Conservation (phyloP, 2,329 filamentous ascomycete genomes). For the Sphaerulina musiva region DNA sequence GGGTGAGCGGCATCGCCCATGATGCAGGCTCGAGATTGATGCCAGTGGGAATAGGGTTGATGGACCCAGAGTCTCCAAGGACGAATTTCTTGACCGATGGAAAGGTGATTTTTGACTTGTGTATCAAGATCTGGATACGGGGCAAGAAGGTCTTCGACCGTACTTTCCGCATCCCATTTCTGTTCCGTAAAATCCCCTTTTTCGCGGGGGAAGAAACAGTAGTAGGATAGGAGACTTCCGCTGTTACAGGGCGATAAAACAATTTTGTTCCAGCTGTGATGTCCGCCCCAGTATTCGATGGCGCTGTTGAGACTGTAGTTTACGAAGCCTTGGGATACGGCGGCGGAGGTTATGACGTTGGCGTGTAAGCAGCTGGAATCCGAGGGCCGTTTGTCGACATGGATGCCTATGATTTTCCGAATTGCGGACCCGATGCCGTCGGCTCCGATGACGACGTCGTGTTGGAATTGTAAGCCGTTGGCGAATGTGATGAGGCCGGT, state of each 20-base stretch:
- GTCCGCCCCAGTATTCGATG: slow-evolving; percentile 65
- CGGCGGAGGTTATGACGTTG: slow-evolving; percentile 58
- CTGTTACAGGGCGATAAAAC: slow-evolving; percentile 63
- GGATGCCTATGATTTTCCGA: slow-evolving; percentile 57
- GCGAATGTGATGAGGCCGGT: slow-evolving; percentile 45
- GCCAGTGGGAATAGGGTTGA: slow-evolving; percentile 54
- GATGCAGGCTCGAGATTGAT: slow-evolving; percentile 49
- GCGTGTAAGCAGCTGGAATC: slow-evolving; percentile 58
- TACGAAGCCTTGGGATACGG: slow-evolving; percentile 52
- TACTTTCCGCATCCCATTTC: slow-evolving; percentile 52
- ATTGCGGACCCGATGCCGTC: slow-evolving; percentile 63
- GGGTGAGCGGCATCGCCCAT: slow-evolving; percentile 63
- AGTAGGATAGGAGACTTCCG: slow-evolving; percentile 60
- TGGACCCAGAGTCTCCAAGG: slow-evolving; percentile 63
- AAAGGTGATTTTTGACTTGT: slow-evolving; percentile 52
- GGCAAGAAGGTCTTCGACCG: slow-evolving; percentile 49
- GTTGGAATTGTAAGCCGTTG: slow-evolving; percentile 45
- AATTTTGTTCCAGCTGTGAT: slow-evolving; percentile 60
- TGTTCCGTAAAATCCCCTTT: slow-evolving; percentile 57
- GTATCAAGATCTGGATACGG: slow-evolving; percentile 56
- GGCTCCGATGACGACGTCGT: slow-evolving; percentile 58
- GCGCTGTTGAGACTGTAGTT: slow-evolving; percentile 57
- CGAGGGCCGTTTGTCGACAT: slow-evolving; percentile 53
- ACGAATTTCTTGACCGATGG: slow-evolving; percentile 56
- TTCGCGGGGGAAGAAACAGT: slow-evolving; percentile 61